Conservation (phyloP, 2,329 filamentous ascomycete species). For the Xylariales sp. region DNA sequence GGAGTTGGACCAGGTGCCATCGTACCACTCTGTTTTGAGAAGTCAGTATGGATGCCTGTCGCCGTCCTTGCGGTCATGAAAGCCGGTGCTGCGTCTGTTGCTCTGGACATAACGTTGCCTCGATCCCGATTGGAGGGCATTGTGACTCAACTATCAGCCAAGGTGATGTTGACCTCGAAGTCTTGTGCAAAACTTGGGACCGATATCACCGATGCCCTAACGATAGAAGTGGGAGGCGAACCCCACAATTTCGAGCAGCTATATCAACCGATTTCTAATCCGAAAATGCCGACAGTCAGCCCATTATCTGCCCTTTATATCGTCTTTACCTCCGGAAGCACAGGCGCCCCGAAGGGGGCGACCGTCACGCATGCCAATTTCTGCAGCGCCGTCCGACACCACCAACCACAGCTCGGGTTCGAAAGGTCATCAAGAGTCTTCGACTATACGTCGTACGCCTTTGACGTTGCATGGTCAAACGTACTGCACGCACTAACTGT, state of each 20-base stretch:
- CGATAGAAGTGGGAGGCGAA: too few relatives aligned
- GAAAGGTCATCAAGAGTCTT: background rate
- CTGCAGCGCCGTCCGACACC: background rate
- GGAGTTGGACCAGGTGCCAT: slow-evolving; percentile 6
- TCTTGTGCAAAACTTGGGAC: too few relatives aligned
- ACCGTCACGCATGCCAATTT: background rate
- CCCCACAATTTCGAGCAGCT: too few relatives aligned
- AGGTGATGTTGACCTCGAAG: too few relatives aligned
- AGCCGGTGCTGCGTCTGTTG: background rate
- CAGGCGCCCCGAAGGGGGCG: background rate
- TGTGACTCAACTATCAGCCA: too few relatives aligned
- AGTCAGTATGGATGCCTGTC: slow-evolving; percentile 11
- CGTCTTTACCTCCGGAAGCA: background rate
- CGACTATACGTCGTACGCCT: slow-evolving; percentile 16
- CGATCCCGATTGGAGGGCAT: too few relatives aligned
- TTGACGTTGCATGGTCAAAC: slow-evolving; percentile 32
- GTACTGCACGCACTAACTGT: slow-evolving; percentile 30
- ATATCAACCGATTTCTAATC: too few relatives aligned
- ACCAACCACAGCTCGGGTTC: background rate
- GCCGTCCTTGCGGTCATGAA: slow-evolving; percentile 9
- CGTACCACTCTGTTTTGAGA: slow-evolving; percentile 13
- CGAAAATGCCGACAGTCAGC: too few relatives aligned
- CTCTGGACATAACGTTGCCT: slow-evolving; percentile 26
- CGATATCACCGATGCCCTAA: too few relatives aligned
- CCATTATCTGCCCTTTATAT: too few relatives aligned